These are phyloP conservation scores for Alternaria consortialis DNA, from an alignment of 2,329 filamentous ascomycete genomes.

Conservation along the genomic window DNA sequence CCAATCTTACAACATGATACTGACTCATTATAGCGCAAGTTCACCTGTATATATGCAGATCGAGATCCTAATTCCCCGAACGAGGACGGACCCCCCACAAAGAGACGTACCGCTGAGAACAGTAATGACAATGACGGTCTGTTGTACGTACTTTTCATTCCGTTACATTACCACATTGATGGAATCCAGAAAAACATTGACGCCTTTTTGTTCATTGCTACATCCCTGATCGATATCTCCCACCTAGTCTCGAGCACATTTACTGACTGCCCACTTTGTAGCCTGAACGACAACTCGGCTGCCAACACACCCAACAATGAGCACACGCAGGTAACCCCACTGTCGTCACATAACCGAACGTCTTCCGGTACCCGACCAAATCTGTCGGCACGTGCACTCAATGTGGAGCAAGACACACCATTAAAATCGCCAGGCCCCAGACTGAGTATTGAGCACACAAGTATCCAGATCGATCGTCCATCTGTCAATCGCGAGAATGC, in stretches of 20 bases:
- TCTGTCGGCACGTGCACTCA: slow-evolving; percentile 8
- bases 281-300: slow-evolving; percentile 29
- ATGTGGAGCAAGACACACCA: slow-evolving; percentile 32
- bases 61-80: slow-evolving; percentile 47
- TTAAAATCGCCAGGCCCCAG: slow-evolving; percentile 30
- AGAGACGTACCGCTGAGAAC: slow-evolving; percentile 37
- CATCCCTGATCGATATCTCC: background rate
- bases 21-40: slow-evolving; percentile 50
- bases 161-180: background rate
- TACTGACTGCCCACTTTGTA: background rate
- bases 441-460: slow-evolving; percentile 36
- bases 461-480: slow-evolving; percentile 36
- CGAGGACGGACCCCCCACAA: slow-evolving; percentile 52
- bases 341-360: slow-evolving; percentile 22
- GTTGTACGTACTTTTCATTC: slow-evolving; percentile 5
- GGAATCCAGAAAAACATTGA: background rate
- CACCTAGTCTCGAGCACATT: background rate
- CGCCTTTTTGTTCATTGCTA: background rate
- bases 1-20: slow-evolving; percentile 3
- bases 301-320: slow-evolving; percentile 37
- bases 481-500: slow-evolving; percentile 30
- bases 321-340: slow-evolving; percentile 29
- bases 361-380: slow-evolving; percentile 27
- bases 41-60: slow-evolving; percentile 51
- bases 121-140: slow-evolving; percentile 27